A percentile compares a stretch with the other conserved stretches of the same genome.
These are phyloP conservation scores for Chrysanthemum lavandulifolium DNA, from an alignment of 129 eudicot species.

Conservation along the genomic window DNA sequence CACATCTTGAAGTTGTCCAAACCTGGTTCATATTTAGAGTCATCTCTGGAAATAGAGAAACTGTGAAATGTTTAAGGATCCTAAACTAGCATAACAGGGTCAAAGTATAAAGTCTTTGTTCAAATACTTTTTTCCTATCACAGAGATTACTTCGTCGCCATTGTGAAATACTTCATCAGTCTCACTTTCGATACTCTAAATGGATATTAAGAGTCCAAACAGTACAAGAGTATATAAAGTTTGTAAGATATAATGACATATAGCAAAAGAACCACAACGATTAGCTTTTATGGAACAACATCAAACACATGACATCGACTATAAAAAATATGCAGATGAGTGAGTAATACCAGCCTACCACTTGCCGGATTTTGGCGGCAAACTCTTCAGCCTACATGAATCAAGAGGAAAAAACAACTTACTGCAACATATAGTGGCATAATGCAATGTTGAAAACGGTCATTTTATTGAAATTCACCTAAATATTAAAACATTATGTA, in stretches of 20 bases:
- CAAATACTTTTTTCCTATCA: not conserved
- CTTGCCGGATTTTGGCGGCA: slow-evolving; percentile 87
- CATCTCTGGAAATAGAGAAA: not conserved
- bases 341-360: slow-evolving; percentile 74
- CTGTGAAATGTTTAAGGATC: not conserved
- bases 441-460: not conserved
- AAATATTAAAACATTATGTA: not conserved
- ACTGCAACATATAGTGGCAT: not conserved
- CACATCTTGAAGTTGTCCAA: slow-evolving; percentile 98
- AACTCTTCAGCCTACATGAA: slow-evolving; percentile 79
- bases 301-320: not conserved
- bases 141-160: not conserved
- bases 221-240: not conserved
- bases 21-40: slow-evolving; percentile 46
- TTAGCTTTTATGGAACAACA: not conserved
- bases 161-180: not conserved
- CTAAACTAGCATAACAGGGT: not conserved
- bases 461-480: not conserved
- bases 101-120: not conserved
- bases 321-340: slow-evolving; percentile 1
- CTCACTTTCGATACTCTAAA: not conserved
- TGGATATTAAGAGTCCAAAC: not conserved
- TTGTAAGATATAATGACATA: not conserved
- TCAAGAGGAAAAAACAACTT: not conserved
- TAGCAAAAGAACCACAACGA: not conserved